Evolutionary conservation across 106 monocot species (phyloP), one percentile per base, ranked within the genome.

Genomic region (Gastrodia elata): DNA sequence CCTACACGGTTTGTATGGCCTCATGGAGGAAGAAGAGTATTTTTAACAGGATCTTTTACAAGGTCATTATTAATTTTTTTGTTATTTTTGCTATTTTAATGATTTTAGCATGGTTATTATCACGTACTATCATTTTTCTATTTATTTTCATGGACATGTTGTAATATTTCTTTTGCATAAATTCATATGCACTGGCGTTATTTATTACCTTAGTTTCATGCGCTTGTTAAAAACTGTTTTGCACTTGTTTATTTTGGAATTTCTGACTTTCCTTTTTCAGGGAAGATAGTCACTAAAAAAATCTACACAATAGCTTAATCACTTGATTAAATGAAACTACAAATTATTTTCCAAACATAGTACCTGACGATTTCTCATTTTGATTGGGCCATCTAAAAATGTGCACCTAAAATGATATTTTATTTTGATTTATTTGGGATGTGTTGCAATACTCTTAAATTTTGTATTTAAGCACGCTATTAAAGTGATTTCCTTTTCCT

Each of bases 1-100:
- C 92, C 89, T 15, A 81, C 72, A 2, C 82, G 86, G 40, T 93
- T 93, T 33, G 87, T 93, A 41, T 93, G 92, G 92, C 92, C 87
- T 0, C 81, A 93, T 76, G 92, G 92, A 0, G 92, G 92, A n/a
- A 87, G 44, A 39, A 84, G 85, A 28, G 87, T 93, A n/a, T 85
- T 79, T 58, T 77, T 93, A 0, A 82, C 85, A 8, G 92, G 92
- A 3, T 83, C 89, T 15, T 93, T 93, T 70, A 85, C 83, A 64
- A 83, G 92, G 92, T 93, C 39, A 58, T 69, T 35, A 58, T 43
- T 20, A 36, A 48, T 36, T 9, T 48, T 14, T 44, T 8, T 25
- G 8, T 14, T 40, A 5, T 7, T 5, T 43, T 28, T 4, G 37
- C 67, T 32, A 5, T 44, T 3, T 74, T 24, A 18, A 38, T 38